Base-by-base conservation (phyloP, 176 grass and related monocot species). In the Hordeum marinum region DNA sequence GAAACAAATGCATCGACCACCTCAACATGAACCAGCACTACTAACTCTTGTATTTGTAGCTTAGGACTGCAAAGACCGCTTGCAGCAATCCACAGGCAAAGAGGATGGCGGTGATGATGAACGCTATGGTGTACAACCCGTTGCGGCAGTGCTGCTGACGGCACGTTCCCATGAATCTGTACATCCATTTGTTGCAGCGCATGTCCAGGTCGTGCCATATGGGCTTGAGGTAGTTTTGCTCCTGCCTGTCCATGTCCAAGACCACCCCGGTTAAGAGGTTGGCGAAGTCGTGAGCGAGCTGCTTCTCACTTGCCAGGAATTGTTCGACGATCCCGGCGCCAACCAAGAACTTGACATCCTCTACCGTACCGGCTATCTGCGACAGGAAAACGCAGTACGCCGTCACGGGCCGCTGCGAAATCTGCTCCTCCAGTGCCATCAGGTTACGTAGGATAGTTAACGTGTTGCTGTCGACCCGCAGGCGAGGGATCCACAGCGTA, bases 301-400 rank as follows among this genome's bases (percentile, higher is more conserved):
- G n/a, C 6, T 3, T 8, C 39, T 64, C 36, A 36, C 7, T 79
- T 5, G 6, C 23, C 0, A 79, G 3, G 2, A 17, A n/a, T 11
- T 79, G 57, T 12, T 41, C 76, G 36, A 79, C 7, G 58, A 79
- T 25, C 20, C 76, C 76, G 7, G 9, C n/a, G 2, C 14, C 15
- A 0, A 9, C 11, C 2, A 79, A 36, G 3, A 79, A 58, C 58
- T 12, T 58, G 12, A 79, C 58, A n/a, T 79, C 76, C 32, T 10
- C 27, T 8, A 11, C 76, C n/a, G 34, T 79, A 12, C 58, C 1
- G 3, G 57, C 57, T 7, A 79, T 0, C 76, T 63, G 36, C 21
- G 76, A 63, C 54, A 79, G 42, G 76, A 63, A 79, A 7, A 79
- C 1, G 58, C 76, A 79, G 58, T 79, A 79, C 1, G 76, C 76